Evolutionary conservation across 1,139 yeast genomes (phyloP), one percentile per base, ranked within the genome.

Genomic region (Meyerozyma athensensis): DNA sequence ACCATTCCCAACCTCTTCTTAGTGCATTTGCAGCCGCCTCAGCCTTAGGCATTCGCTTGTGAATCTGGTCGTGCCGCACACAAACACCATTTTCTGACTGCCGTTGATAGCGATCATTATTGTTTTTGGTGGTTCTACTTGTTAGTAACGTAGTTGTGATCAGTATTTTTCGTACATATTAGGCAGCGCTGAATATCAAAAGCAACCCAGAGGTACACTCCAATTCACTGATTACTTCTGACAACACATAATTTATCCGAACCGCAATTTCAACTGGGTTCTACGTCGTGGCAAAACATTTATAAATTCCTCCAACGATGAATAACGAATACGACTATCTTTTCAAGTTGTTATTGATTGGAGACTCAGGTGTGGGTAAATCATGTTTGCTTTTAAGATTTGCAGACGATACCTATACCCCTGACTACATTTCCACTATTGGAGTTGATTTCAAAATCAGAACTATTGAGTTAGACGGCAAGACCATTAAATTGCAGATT

Each of bases 371-470:
- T 52, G 98, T 92, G 36, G 98, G 98, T 47, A 92, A 92, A 63
- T 89, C 97, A 9, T 92, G 97, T 73, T 73, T 92, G 59, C 74
- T 92, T 58, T 76, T 92, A 56, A 81, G 98, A 65, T 92, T 92
- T 61, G 96, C 97, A 39, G 98, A 92, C 62, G 96, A 92, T 67
- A 89, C 97, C 34, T 92, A 90, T 67, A 90, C 97, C 30, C 96
- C 92, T 54, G 96, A 94, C 56, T 92, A 92, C 68, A 90, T 92
- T 54, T 87, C 97, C 39, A 92, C 98, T 39, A 92, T 92, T 59
- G 98, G 98, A 36, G 98, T 92, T 35, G 98, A 94, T 62, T 94
- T 92, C 70, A 97, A 97, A 34, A 94, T 97, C 28, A 77, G 97
- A 61, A 90, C 97, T 3, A 80, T 92, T 40, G 95, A 86, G 53